Percentiles rank a stretch among this genome's conserved stretches.
phyloP scores from a whole-genome alignment of 73 alveolate genomes.

The Tetrahymena malaccensis region DNA sequence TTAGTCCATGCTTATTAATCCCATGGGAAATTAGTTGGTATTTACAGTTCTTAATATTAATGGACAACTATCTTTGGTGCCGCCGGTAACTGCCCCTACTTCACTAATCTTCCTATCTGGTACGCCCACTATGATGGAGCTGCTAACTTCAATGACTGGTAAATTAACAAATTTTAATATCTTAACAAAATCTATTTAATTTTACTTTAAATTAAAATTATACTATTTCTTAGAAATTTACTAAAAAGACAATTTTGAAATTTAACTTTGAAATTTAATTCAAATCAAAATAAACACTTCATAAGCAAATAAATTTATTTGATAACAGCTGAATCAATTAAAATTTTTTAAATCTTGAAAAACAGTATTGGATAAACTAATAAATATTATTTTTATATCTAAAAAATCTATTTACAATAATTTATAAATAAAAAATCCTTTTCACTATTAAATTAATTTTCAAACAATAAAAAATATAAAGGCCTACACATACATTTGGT shows the following conservation, averaged over 20 bases:
- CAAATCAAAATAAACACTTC: too few species aligned
- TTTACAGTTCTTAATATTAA: slow-evolving; percentile 49
- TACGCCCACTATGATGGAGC: slow-evolving; percentile 77
- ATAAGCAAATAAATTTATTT: too few species aligned
- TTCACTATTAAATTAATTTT: too few species aligned
- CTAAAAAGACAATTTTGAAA: neutral
- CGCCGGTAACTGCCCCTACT: slow-evolving; percentile 40
- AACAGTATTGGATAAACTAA: too few species aligned
- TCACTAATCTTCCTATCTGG: slow-evolving; percentile 58
- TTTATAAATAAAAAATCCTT: too few species aligned
- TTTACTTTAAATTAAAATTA: neutral
- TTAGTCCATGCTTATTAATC: slow-evolving; percentile 39
- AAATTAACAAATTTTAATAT: neutral
- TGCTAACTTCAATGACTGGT: slow-evolving; percentile 58
- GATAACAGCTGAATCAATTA: neutral
- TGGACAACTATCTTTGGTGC: slow-evolving; percentile 68
- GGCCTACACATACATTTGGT: slow-evolving; percentile 45
- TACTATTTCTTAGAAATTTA: neutral
- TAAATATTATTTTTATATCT: neutral
- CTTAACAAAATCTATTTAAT: neutral
- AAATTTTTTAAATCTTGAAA: too few species aligned
- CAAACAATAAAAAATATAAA: neutral
- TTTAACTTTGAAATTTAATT: too few species aligned
- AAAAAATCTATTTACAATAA: too few species aligned
- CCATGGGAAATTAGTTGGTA: slow-evolving; percentile 54